Evolutionary conservation across 2,329 filamentous ascomycete species (phyloP), one percentile per base, ranked within the genome.

Genomic region (Didymellaceae sp.): DNA sequence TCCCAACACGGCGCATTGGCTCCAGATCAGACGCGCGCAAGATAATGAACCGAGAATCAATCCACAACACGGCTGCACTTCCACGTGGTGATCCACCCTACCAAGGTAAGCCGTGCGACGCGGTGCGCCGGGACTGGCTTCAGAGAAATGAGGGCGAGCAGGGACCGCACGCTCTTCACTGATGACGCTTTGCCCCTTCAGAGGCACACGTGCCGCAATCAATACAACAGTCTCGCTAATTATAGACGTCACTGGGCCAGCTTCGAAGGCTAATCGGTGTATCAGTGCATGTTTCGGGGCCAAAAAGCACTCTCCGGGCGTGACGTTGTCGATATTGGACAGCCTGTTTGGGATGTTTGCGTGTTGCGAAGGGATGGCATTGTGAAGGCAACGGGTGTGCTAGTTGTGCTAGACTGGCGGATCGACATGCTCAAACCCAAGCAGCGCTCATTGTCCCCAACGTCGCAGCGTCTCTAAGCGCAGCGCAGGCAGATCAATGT

Each of bases 11-110:
- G 48, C 25, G 37, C 33, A 33, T 31, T 28, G 35, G 39, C 35
- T 41, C 46, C 48, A 46, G 51, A 53, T 45, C 56, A 61, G 58
- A 61, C 57, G 59, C 61, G 53, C 57, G 59, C 58, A 61, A 61
- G 48, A 51, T 39, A 46, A 52, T 46, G 33, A 42, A 52, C 52
- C 35, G 52, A 48, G 25, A 38, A 48, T 52, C 44, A 46, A 39
- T 48, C 49, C 47, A 55, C 42, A 38, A 32, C 48, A 43, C 41
- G 24, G 49, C 52, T 57, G 54, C 51, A 35, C 49, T 54, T 58
- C 69, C 68, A 72, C 69, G 69, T 72, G 68, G 69, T 55, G 55
- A 70, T 66, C 55, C 59, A 58, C 60, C 55, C 57, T 58, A 58
- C 62, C 59, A 24, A 55, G 42, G 37, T 25, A 38, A 46, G 49